Conservation (phyloP, 2,329 filamentous ascomycete genomes). For the Colletotrichum euphorbiae region DNA sequence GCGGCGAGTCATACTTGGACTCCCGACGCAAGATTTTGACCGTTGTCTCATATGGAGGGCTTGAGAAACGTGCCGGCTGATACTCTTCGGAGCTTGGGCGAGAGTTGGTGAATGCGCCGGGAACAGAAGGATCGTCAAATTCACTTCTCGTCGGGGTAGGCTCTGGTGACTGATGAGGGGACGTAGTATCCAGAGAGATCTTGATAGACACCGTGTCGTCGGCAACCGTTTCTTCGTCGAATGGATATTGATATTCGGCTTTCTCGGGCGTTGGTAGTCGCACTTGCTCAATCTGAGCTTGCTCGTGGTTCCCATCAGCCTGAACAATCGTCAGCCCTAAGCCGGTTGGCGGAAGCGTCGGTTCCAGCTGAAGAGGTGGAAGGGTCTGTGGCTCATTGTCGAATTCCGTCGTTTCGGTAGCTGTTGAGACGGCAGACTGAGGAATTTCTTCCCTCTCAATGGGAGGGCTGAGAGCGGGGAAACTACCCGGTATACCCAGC, state of each 20-base stretch:
- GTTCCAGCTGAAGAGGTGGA: conserved; percentile 53
- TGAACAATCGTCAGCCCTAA: conserved; percentile 35
- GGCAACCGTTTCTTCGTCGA: conserved; percentile 55
- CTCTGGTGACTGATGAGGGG: conserved; percentile 43
- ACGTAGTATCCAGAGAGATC: conserved; percentile 53
- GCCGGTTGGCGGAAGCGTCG: conserved; percentile 36
- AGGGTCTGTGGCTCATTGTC: conserved; percentile 78
- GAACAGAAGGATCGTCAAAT: conserved; percentile 43
- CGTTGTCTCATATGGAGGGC: conserved; percentile 57
- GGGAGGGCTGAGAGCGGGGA: conserved; percentile 58
- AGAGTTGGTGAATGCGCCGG: conserved; percentile 46
- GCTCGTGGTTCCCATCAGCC: conserved; percentile 27
- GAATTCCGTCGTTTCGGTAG: conserved; percentile 75
- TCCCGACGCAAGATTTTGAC: conserved; percentile 63
- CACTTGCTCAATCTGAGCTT: conserved; percentile 36
- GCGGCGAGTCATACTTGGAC: conserved; percentile 48
- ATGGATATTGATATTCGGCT: conserved; percentile 63
- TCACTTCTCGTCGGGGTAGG: conserved; percentile 45
- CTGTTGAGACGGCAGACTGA: conserved; percentile 68
- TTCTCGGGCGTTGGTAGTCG: conserved; percentile 42
- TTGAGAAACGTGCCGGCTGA: conserved; percentile 54
- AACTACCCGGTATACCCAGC: conserved; percentile 73
- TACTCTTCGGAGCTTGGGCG: conserved; percentile 47
- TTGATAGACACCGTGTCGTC: conserved; percentile 55
- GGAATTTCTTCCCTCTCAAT: conserved; percentile 61